Evolutionary conservation across 441 rosid species (phyloP).

Genomic region (Corymbia calophylla): DNA sequence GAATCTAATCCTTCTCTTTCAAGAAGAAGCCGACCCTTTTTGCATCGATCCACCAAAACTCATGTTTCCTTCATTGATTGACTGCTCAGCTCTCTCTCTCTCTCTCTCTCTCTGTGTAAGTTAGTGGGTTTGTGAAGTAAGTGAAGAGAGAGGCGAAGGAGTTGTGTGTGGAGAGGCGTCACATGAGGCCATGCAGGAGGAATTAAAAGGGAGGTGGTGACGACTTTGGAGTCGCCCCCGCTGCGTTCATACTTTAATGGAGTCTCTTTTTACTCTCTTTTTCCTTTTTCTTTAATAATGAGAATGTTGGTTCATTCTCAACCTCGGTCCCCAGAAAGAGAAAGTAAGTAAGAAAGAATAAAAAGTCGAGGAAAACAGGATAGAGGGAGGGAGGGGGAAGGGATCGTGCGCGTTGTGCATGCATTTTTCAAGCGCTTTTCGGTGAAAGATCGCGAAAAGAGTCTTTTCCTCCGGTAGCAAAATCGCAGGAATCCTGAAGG

Average conservation of each 20-base stretch:
- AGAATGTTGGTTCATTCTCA: not conserved
- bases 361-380: slow-evolving; percentile 42
- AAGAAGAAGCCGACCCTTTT: slow-evolving; percentile 15
- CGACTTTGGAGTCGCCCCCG: slow-evolving; percentile 6
- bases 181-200: slow-evolving; percentile 37
- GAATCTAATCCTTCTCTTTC: slow-evolving; percentile 3
- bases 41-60: slow-evolving; percentile 2
- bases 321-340: slow-evolving; percentile 5
- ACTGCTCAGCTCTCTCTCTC: not conserved
- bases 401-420: slow-evolving; percentile 28
- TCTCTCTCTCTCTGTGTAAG: not conserved
- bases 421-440: slow-evolving; percentile 42
- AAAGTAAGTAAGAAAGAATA: not conserved
- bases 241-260: slow-evolving; percentile 14
- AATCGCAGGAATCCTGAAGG: slow-evolving; percentile 56
- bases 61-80: slow-evolving; percentile 12
- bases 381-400: not conserved
- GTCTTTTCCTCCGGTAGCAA: slow-evolving; percentile 1
- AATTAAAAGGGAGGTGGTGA: slow-evolving; percentile 24
- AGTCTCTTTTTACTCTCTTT: slow-evolving; percentile 23
- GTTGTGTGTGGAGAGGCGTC: slow-evolving; percentile 25
- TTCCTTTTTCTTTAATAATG: too few species aligned
- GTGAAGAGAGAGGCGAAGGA: not conserved
- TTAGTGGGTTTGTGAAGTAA: not conserved
- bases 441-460: slow-evolving; percentile 51